Percentiles rank a stretch among this genome's conserved stretches.
Evolutionary conservation across 345 rosid genomes (phyloP).

Genomic region (Moricandia arvensis): DNA sequence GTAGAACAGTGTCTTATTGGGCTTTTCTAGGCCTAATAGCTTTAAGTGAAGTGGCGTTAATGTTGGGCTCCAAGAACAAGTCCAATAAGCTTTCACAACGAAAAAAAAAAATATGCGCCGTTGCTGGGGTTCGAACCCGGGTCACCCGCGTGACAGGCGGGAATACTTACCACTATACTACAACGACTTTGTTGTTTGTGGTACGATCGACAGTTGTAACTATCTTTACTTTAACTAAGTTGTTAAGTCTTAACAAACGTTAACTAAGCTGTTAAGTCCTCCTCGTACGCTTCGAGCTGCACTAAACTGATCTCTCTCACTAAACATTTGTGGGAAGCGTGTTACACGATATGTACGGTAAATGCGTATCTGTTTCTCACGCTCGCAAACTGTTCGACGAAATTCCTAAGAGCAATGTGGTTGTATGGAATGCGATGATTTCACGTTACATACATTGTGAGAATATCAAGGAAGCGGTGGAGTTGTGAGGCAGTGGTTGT

Average conservation of each 20-base stretch:
- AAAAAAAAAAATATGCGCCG: too few relatives aligned
- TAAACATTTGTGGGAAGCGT: slow-evolving; percentile 39
- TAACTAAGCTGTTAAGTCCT: too few relatives aligned
- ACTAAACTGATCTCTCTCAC: slow-evolving; percentile 45
- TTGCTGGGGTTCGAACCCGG: slow-evolving; percentile 99
- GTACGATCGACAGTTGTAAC: rapidly evolving
- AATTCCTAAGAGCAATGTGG: slow-evolving; percentile 52
- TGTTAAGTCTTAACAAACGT: too few relatives aligned
- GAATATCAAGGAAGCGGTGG: slow-evolving; percentile 38
- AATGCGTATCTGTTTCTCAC: slow-evolving; percentile 43
- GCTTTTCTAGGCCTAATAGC: background rate
- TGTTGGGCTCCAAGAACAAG: background rate
- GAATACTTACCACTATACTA: slow-evolving; percentile 96
- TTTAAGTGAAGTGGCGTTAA: background rate
- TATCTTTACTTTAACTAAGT: too few relatives aligned
- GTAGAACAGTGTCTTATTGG: too few relatives aligned
- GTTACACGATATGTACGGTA: slow-evolving; percentile 49
- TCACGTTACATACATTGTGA: slow-evolving; percentile 47
- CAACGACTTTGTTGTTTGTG: slow-evolving; percentile 53
- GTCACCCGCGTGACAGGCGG: slow-evolving; percentile 99
- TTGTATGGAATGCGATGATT: slow-evolving; percentile 55
- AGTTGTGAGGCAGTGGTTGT: slow-evolving; percentile 47
- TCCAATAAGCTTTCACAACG: background rate
- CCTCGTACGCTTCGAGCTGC: slow-evolving; percentile 34
- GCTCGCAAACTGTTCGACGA: slow-evolving; percentile 63